Evolutionary conservation across 257 asterid species (phyloP).

Genomic region (Fraxinus anomala): DNA sequence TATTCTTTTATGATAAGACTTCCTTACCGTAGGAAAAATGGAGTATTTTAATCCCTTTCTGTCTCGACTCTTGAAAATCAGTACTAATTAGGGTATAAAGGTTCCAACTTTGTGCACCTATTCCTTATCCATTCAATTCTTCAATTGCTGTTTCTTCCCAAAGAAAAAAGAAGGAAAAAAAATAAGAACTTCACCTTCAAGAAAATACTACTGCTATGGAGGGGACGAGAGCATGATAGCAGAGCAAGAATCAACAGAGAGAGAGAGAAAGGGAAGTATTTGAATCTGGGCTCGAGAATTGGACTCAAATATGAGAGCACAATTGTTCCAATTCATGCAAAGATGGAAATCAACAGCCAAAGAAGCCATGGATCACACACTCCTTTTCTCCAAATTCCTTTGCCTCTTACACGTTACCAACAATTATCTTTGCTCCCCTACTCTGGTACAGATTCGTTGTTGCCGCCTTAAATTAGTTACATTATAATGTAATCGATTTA

Average conservation of each 20-base stretch:
- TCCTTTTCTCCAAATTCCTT: constrained; percentile 62
- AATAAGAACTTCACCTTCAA: background rate
- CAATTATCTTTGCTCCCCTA: constrained; percentile 67
- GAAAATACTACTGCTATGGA: background rate
- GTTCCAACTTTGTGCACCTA: background rate
- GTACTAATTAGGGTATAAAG: too few species aligned
- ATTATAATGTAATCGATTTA: background rate
- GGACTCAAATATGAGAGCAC: constrained; percentile 30
- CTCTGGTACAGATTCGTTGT: constrained; percentile 44
- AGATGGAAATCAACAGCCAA: constrained; percentile 57
- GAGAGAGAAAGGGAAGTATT: background rate
- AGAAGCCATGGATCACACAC: constrained; percentile 54
- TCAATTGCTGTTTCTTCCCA: background rate
- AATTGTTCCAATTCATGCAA: constrained; percentile 37
- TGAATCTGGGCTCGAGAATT: background rate
- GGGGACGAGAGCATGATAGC: background rate
- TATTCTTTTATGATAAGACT: too few species aligned
- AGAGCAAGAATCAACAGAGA: background rate
- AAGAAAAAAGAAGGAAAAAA: too few species aligned
- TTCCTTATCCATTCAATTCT: background rate
- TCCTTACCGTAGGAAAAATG: too few species aligned
- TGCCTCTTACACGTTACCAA: constrained; percentile 72
- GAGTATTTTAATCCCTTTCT: too few species aligned
- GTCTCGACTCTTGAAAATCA: too few species aligned
- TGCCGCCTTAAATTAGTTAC: background rate